phyloP scores from a whole-genome alignment of 257 asterid species.

The Cynanchum wilfordii region DNA sequence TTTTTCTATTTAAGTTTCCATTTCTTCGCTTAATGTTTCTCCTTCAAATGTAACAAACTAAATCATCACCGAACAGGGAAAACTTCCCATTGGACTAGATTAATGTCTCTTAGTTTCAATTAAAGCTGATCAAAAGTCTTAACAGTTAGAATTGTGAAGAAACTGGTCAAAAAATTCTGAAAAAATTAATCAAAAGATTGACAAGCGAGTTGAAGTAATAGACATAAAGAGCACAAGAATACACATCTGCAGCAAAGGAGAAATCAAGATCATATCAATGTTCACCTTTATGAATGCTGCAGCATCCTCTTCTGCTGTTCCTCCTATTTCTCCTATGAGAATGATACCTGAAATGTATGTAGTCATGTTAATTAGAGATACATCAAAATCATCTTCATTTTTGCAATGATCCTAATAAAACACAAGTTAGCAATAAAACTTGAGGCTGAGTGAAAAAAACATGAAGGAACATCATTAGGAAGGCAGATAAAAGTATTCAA shows the following conservation, averaged over 20 bases:
- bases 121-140: not conserved
- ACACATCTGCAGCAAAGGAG: not conserved
- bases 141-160: not conserved
- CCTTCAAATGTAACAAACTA: not conserved
- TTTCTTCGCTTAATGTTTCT: not conserved
- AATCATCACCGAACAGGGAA: not conserved
- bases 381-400: constrained; percentile 11
- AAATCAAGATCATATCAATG: not conserved
- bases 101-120: not conserved
- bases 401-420: not conserved
- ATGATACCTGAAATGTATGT: constrained; percentile 57
- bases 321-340: constrained; percentile 97
- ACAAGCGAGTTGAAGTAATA: not conserved
- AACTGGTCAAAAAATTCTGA: not conserved
- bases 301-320: constrained; percentile 99
- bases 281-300: constrained; percentile 90
- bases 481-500: not conserved
- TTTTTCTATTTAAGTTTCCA: no score
- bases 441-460: not conserved
- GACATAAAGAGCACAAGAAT: not conserved
- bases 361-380: constrained; percentile 9
- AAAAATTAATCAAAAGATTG: not conserved
- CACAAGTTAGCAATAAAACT: not conserved
- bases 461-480: not conserved
- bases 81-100: not conserved